phyloP scores from a whole-genome alignment of 345 rosid species.

The Eucalyptus shirleyi region DNA sequence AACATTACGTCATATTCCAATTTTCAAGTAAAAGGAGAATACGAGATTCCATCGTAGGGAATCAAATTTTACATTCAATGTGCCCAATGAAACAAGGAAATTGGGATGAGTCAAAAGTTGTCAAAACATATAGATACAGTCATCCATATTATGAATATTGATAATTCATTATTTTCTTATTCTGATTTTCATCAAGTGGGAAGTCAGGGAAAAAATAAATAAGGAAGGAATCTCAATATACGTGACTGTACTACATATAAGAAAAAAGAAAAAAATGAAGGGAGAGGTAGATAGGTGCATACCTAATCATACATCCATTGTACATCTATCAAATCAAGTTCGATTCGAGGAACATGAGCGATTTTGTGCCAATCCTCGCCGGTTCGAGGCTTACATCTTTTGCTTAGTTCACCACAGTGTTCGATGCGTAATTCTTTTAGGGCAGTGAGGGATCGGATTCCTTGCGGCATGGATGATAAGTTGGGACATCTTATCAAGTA shows the following conservation, averaged over 20 bases:
- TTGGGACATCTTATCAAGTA: no score
- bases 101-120: neutral
- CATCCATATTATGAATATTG: no score
- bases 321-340: accelerated
- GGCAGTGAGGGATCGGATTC: accelerated
- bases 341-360: no score
- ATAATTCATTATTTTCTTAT: neutral
- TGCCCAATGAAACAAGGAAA: neutral
- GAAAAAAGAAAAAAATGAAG: neutral
- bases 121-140: neutral
- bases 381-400: no score
- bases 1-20: neutral
- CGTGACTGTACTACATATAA: neutral
- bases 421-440: no score
- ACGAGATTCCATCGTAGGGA: neutral
- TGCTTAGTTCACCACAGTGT: no score
- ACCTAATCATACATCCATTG: neutral
- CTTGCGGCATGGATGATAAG: no score
- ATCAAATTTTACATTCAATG: no score
- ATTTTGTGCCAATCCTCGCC: no score
- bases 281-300: neutral
- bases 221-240: neutral
- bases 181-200: neutral
- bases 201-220: no score
- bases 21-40: neutral